A percentile compares a stretch with the other conserved stretches of the same genome.
These are phyloP conservation scores for Candida ovalis DNA, from an alignment of 805 yeast species.

Conservation along the genomic window DNA sequence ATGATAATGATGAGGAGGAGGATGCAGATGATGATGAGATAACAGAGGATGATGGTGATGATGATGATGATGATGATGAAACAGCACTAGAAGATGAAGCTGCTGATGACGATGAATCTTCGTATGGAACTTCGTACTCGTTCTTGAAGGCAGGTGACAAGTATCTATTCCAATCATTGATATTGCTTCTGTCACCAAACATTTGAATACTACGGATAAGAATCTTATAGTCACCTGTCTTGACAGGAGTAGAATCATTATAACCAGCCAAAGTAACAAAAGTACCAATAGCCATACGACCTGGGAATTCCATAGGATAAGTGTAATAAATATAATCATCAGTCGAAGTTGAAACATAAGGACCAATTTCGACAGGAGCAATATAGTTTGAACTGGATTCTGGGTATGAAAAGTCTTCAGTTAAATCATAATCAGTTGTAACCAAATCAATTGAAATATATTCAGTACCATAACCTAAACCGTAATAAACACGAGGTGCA, in stretches of 20 bases:
- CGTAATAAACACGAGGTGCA: conserved; percentile 7
- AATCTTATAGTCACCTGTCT: conserved; percentile 7
- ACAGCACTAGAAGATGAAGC: not conserved
- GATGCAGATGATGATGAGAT: not conserved
- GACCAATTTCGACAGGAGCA: not conserved
- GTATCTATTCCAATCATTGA: conserved; percentile 12
- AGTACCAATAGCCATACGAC: not conserved
- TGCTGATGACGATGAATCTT: not conserved
- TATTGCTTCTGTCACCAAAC: conserved; percentile 8
- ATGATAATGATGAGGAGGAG: not conserved
- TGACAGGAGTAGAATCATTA: conserved; percentile 2
- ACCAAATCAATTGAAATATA: conserved; percentile 11
- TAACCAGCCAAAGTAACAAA: not conserved
- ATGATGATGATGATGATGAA: not conserved
- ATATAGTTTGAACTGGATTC: conserved; percentile 7
- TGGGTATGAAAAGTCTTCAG: conserved; percentile 12
- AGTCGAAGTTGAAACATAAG: conserved; percentile 1
- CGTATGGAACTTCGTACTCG: not conserved
- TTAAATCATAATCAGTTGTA: conserved; percentile 7
- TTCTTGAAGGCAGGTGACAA: conserved; percentile 4
- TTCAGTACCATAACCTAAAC: conserved; percentile 11
- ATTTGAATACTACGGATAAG: conserved; percentile 6
- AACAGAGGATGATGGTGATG: not conserved
- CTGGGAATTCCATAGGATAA: not conserved
- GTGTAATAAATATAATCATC: not conserved